Percentiles rank a stretch among this genome's conserved stretches.
Conservation (phyloP, 495 filamentous ascomycete species). For the Pyrenula aspistea region DNA sequence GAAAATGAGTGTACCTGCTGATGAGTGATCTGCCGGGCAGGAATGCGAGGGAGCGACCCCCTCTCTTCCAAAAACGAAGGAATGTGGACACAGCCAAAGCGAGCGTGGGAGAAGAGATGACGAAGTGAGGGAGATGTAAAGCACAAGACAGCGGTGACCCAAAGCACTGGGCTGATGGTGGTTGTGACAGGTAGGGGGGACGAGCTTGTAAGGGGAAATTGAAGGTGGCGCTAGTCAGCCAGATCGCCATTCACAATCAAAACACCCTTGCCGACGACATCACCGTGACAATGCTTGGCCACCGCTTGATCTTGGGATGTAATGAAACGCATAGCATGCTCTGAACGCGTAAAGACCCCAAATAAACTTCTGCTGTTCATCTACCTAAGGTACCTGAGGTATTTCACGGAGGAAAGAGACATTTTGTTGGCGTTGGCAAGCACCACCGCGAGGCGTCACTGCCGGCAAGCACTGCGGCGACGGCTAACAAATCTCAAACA, state of each 20-base stretch:
- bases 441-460: too few species aligned
- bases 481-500: not conserved
- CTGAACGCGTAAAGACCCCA: too few species aligned
- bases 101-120: not conserved
- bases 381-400: too few species aligned
- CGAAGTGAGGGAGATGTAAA: not conserved
- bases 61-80: not conserved
- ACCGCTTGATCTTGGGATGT: too few species aligned
- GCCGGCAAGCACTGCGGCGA: not conserved
- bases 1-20: not conserved
- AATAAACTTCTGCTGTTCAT: too few species aligned
- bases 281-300: not conserved
- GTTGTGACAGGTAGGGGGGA: not conserved
- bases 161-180: too few species aligned
- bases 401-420: too few species aligned
- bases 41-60: not conserved
- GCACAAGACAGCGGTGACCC: too few species aligned
- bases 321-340: too few species aligned
- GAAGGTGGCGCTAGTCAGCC: not conserved
- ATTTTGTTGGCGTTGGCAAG: too few species aligned
- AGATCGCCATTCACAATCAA: not conserved
- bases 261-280: not conserved
- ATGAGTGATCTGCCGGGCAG: not conserved
- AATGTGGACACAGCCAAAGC: not conserved
- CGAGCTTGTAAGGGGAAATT: not conserved